These are phyloP conservation scores for Cercospora sojina DNA, from an alignment of 2,329 filamentous ascomycete genomes.

Conservation along the genomic window DNA sequence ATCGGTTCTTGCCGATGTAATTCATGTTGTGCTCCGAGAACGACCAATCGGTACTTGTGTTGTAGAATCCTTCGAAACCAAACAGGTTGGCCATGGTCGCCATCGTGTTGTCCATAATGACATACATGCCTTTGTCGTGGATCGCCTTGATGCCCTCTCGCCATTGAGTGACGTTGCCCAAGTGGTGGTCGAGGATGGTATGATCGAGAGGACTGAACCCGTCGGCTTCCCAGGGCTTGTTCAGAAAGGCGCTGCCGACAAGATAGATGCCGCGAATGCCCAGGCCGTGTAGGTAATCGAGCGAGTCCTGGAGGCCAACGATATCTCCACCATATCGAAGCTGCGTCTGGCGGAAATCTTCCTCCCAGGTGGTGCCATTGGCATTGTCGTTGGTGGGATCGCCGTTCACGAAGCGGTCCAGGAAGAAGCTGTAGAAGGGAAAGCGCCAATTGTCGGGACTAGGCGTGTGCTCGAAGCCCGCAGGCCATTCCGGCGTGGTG, in stretches of 20 bases:
- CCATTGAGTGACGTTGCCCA: slow-evolving; percentile 60
- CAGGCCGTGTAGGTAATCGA: slow-evolving; percentile 65
- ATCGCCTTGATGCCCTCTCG: slow-evolving; percentile 58
- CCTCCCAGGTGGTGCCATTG: slow-evolving; percentile 61
- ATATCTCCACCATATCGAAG: slow-evolving; percentile 64
- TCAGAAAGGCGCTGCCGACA: slow-evolving; percentile 63
- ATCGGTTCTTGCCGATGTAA: slow-evolving; percentile 57
- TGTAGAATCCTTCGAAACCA: slow-evolving; percentile 61
- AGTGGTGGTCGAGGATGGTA: slow-evolving; percentile 63
- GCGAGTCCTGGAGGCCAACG: slow-evolving; percentile 56
- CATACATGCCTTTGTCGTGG: slow-evolving; percentile 64
- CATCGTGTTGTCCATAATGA: slow-evolving; percentile 65
- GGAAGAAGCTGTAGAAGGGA: slow-evolving; percentile 64
- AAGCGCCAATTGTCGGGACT: slow-evolving; percentile 65
- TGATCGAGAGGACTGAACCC: slow-evolving; percentile 59
- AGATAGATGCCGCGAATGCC: slow-evolving; percentile 62
- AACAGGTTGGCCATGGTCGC: slow-evolving; percentile 64
- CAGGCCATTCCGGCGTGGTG: slow-evolving; percentile 48
- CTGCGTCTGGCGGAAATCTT: slow-evolving; percentile 60
- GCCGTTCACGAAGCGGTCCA: slow-evolving; percentile 65
- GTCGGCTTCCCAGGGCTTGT: slow-evolving; percentile 63
- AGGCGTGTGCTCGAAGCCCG: slow-evolving; percentile 45
- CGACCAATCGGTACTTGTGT: slow-evolving; percentile 57
- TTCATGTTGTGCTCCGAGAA: slow-evolving; percentile 57
- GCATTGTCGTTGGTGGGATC: slow-evolving; percentile 64